phyloP scores from a whole-genome alignment of 176 grass and related monocot genomes.

The Zoysia pacifica region DNA sequence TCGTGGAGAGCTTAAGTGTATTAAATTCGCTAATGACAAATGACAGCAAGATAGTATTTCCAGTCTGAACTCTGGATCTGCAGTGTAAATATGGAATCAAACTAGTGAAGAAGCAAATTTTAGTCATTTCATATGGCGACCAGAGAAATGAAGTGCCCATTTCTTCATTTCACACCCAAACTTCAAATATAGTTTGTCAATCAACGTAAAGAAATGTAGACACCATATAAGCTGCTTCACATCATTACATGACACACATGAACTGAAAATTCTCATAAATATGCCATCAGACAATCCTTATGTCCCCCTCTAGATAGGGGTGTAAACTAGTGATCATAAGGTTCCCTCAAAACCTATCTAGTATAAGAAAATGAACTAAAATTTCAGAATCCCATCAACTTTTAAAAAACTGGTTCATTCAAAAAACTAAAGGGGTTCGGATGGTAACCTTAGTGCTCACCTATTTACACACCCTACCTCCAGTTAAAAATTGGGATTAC shows the following conservation, averaged over 20 bases:
- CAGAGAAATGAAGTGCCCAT: slow-evolving; percentile 23
- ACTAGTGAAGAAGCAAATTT: slow-evolving; percentile 40
- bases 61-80: slow-evolving; percentile 36
- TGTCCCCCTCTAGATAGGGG: not conserved
- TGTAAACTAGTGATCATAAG: too few species aligned
- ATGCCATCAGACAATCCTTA: not conserved
- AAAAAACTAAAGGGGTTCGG: too few species aligned
- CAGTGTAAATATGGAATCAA: slow-evolving; percentile 19
- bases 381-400: too few species aligned
- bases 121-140: slow-evolving; percentile 41
- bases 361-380: too few species aligned
- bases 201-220: slow-evolving; percentile 9
- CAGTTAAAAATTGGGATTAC: not conserved
- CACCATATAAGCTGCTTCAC: slow-evolving; percentile 12
- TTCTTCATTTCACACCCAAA: slow-evolving; percentile 39
- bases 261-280: not conserved
- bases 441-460: too few species aligned
- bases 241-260: not conserved
- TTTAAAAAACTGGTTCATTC: too few species aligned
- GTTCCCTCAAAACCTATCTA: too few species aligned
- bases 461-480: too few species aligned
- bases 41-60: not conserved
- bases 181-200: slow-evolving; percentile 14
- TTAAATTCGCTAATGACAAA: slow-evolving; percentile 1
- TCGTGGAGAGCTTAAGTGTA: not conserved